phyloP scores from a whole-genome alignment of 1,284 basidiomycete species.

The Bondarzewia mesenterica region DNA sequence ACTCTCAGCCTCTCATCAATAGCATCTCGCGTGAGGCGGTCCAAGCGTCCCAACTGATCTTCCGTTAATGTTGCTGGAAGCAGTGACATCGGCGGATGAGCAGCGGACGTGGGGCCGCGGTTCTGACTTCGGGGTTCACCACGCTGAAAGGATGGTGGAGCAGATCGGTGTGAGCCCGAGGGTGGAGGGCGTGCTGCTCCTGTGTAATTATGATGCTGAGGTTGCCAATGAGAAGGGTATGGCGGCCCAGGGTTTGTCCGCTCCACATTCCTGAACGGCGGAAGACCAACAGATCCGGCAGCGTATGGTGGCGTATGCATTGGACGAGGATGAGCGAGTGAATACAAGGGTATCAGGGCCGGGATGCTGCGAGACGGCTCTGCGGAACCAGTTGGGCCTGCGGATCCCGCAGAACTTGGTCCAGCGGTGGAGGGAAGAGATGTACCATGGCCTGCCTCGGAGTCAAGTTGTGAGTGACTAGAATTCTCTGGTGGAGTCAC shows the following conservation, averaged over 20 bases:
- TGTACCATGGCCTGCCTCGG: constrained; percentile 1
- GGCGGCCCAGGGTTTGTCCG: constrained; percentile 19
- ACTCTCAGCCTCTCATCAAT: constrained; percentile 77
- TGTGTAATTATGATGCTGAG: neutral
- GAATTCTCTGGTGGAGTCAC: neutral
- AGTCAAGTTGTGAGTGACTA: neutral
- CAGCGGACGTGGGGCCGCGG: constrained; percentile 2
- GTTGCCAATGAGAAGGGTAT: too few relatives aligned
- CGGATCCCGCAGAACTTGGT: neutral
- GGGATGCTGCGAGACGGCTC: neutral
- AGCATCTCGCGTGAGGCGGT: constrained; percentile 62
- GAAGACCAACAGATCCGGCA: too few relatives aligned
- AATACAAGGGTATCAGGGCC: neutral
- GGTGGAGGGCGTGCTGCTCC: constrained; percentile 2
- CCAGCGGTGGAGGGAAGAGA: neutral
- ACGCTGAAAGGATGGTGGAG: neutral
- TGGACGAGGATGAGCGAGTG: neutral
- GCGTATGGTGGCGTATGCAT: constrained; percentile 16
- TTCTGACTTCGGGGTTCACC: neutral
- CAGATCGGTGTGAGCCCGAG: neutral
- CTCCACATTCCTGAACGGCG: too few relatives aligned
- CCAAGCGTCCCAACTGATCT: constrained; percentile 51
- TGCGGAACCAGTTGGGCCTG: neutral
- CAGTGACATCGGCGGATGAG: constrained; percentile 21
- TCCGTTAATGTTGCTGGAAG: constrained; percentile 47